phyloP scores from a whole-genome alignment of 345 rosid genomes.

The Sisymbrium altissimum region DNA sequence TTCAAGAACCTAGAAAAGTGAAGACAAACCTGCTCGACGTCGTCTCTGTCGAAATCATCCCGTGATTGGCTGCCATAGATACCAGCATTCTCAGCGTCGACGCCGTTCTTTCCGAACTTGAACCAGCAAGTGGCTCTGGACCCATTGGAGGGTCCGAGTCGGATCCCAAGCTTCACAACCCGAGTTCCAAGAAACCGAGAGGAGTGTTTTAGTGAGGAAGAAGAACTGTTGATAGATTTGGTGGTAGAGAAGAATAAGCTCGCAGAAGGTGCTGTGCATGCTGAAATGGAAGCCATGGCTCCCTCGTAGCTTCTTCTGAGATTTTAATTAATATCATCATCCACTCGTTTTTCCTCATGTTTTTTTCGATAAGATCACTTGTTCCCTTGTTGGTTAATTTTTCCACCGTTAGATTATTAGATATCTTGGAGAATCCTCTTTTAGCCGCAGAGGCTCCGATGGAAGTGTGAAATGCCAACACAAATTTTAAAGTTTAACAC shows the following conservation, averaged over 20 bases:
- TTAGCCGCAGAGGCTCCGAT: background rate
- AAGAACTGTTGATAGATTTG: slow-evolving; percentile 30
- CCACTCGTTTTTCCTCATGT: slow-evolving; percentile 12
- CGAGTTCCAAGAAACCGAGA: slow-evolving; percentile 58
- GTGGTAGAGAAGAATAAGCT: slow-evolving; percentile 28
- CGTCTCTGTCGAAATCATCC: slow-evolving; percentile 92
- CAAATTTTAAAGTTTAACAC: background rate
- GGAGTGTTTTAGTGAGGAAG: slow-evolving; percentile 32
- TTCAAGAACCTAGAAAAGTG: background rate
- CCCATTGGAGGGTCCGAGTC: slow-evolving; percentile 71
- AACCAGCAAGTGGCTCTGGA: slow-evolving; percentile 75
- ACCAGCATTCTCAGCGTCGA: slow-evolving; percentile 96
- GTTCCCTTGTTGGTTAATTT: slow-evolving; percentile 19
- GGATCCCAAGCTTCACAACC: slow-evolving; percentile 24
- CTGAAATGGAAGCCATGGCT: slow-evolving; percentile 45
- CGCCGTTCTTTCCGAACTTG: slow-evolving; percentile 82
- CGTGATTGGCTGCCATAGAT: slow-evolving; percentile 88
- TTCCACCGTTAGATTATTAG: slow-evolving; percentile 36
- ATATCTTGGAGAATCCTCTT: slow-evolving; percentile 33
- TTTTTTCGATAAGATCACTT: slow-evolving; percentile 11
- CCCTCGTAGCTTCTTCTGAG: background rate
- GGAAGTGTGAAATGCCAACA: background rate
- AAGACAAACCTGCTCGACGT: slow-evolving; percentile 84
- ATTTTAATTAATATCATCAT: slow-evolving; percentile 12
- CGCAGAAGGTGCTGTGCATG: slow-evolving; percentile 37